A percentile compares a stretch with the other conserved stretches of the same genome.
phyloP scores from a whole-genome alignment of 768 basidiomycete genomes.

The Tricholoma bakamatsutake region DNA sequence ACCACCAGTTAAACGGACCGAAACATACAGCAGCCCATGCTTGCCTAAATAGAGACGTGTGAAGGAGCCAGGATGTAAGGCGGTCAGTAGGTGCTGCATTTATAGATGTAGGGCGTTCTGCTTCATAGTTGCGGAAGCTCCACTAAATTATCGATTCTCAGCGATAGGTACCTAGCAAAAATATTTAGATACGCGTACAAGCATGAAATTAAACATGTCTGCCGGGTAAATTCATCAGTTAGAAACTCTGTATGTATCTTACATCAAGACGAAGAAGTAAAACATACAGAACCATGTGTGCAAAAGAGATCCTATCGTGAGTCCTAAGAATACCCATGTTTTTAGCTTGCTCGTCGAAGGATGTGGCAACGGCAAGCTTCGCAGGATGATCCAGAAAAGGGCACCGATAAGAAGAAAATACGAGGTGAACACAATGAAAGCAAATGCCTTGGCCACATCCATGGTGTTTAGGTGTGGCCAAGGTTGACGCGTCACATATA shows the following conservation, averaged over 20 bases:
- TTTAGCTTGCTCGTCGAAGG: not conserved
- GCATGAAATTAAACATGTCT: slow-evolving; percentile 31
- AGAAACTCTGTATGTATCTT: not conserved
- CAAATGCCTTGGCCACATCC: not conserved
- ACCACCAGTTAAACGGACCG: slow-evolving; percentile 57
- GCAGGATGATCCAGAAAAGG: slow-evolving; percentile 16
- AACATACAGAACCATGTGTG: slow-evolving; percentile 34
- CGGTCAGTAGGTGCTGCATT: slow-evolving; percentile 19
- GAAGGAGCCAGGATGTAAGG: slow-evolving; percentile 46
- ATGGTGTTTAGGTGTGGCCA: not conserved
- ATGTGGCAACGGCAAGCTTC: not conserved
- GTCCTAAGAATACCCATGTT: slow-evolving; percentile 10
- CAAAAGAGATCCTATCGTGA: slow-evolving; percentile 21
- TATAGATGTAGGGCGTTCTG: not conserved
- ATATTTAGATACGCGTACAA: slow-evolving; percentile 12
- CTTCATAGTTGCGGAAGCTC: slow-evolving; percentile 47
- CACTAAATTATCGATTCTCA: slow-evolving; percentile 30
- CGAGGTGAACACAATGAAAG: slow-evolving; percentile 14
- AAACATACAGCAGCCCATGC: slow-evolving; percentile 43
- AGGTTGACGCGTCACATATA: not conserved
- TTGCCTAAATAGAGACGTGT: slow-evolving; percentile 57
- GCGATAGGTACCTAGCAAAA: not conserved
- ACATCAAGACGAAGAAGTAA: not conserved
- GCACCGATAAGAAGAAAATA: slow-evolving; percentile 22
- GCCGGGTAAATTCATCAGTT: not conserved